These are phyloP conservation scores for Teratosphaeria zuluensis DNA, from an alignment of 2,329 filamentous ascomycete genomes.

Conservation along the genomic window DNA sequence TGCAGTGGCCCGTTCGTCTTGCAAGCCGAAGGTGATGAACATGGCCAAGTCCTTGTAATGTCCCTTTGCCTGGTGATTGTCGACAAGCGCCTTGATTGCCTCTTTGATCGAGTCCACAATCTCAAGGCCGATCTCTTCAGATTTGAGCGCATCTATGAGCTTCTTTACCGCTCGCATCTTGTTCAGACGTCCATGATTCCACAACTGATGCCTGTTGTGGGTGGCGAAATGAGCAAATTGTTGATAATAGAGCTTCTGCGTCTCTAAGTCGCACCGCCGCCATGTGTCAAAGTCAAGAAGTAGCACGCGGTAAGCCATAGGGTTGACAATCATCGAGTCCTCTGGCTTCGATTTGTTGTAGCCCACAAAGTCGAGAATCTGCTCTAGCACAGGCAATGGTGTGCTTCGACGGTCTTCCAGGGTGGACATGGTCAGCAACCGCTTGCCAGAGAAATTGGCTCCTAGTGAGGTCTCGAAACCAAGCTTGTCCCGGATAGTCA, in stretches of 20 bases:
- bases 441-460: conserved; percentile 14
- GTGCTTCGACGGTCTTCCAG: conserved; percentile 42
- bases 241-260: conserved; percentile 83
- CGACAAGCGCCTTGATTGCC: conserved; percentile 70
- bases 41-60: conserved; percentile 78
- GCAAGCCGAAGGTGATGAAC: conserved; percentile 87
- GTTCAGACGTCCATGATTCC: conserved; percentile 77
- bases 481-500: conserved; percentile 75
- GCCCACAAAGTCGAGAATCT: conserved; percentile 78
- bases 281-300: conserved; percentile 90
- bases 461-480: conserved; percentile 35
- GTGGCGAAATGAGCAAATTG: conserved; percentile 83
- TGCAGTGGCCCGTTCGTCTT: conserved; percentile 44
- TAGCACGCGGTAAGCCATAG: conserved; percentile 82
- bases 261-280: conserved; percentile 65
- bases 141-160: conserved; percentile 81
- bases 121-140: conserved; percentile 63
- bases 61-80: conserved; percentile 72
- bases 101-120: conserved; percentile 67
- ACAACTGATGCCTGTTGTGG: conserved; percentile 84
- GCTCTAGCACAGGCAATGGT: conserved; percentile 54
- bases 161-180: conserved; percentile 91
- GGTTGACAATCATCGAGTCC: conserved; percentile 90
- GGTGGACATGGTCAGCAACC: conserved; percentile 12
- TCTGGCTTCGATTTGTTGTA: conserved; percentile 72